phyloP scores from a whole-genome alignment of 1,284 basidiomycete genomes.

The Ceratobasidium sp. region DNA sequence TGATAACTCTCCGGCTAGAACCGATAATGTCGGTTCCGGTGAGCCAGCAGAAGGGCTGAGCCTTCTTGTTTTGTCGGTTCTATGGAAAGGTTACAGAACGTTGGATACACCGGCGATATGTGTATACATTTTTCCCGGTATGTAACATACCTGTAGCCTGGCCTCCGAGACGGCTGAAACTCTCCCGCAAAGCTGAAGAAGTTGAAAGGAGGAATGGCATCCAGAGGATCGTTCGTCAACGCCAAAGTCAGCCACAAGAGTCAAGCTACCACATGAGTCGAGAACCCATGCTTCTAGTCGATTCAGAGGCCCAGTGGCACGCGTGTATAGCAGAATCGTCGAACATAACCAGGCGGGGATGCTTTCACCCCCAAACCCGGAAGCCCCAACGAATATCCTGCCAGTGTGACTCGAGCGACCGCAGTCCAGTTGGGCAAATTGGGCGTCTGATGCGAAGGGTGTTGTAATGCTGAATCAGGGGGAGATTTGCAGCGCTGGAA shows the following conservation, averaged over 20 bases:
- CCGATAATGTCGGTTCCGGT: constrained; percentile 1
- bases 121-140: not conserved
- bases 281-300: too few species aligned
- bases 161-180: too few species aligned
- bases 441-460: constrained; percentile 20
- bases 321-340: too few species aligned
- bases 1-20: not conserved
- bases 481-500: not conserved
- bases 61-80: not conserved
- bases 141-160: not conserved
- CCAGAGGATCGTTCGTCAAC: too few species aligned
- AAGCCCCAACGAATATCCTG: not conserved
- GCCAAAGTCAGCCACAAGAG: too few species aligned
- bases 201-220: too few species aligned
- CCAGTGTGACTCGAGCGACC: constrained; percentile 5
- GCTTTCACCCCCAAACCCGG: too few species aligned
- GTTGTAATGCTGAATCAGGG: constrained; percentile 12
- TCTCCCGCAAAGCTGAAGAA: too few species aligned
- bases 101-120: not conserved
- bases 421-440: not conserved
- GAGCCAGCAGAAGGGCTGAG: not conserved
- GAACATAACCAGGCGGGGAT: too few species aligned
- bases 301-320: too few species aligned
- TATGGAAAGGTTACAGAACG: not conserved
- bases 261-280: too few species aligned